Base-by-base conservation (phyloP, 495 filamentous ascomycete genomes). In the Parachaetomium inaequale region DNA sequence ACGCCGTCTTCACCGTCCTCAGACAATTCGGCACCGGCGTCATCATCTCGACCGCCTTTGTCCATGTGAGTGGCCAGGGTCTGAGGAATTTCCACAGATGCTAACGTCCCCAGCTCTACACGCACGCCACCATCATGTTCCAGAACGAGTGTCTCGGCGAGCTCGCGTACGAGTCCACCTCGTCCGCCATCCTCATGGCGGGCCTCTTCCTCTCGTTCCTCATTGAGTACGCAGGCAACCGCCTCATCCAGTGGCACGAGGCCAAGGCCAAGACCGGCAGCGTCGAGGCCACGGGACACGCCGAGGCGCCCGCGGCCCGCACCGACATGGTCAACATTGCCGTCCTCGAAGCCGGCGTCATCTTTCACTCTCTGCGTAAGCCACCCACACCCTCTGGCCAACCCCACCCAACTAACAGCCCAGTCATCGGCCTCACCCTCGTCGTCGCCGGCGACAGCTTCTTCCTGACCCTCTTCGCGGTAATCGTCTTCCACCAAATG, bases 21-120 rank as follows among this genome's bases (percentile, higher is more conserved):
- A 84, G 87, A 64, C 87, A 91, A 60, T 90, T 91, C 59, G 88
- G 88, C 7, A 90, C 88, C 0, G 88, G 88, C 2, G 82, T 91
- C 23, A 85, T 91, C 61, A 78, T 91, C 47, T 79, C 88, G 5
- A 91, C 88, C 0, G 87, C 85, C 15, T 88, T 90, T 57, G 74
- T 91, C 21, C 88, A 91, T 67, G 82, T 87, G 59, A 70, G 79
- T 61, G n/a, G 26, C 19, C 7, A 2, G 0, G 23, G 12, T 14
- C 21, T 15, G 15, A 14, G 3, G 8, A 26, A 15, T 3, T 6
- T 26, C 10, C 4, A 17, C 45, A 17, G 15, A 49, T 26, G 15
- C 45, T 49, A 14, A 49, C 6, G 21, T 17, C 3, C 23, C 3
- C 59, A 86, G 83, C 79, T 90, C 11, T 82, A 83, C 59, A 88